Conservation (phyloP, 1,284 basidiomycete genomes). For the Chalciporus piperatoides region DNA sequence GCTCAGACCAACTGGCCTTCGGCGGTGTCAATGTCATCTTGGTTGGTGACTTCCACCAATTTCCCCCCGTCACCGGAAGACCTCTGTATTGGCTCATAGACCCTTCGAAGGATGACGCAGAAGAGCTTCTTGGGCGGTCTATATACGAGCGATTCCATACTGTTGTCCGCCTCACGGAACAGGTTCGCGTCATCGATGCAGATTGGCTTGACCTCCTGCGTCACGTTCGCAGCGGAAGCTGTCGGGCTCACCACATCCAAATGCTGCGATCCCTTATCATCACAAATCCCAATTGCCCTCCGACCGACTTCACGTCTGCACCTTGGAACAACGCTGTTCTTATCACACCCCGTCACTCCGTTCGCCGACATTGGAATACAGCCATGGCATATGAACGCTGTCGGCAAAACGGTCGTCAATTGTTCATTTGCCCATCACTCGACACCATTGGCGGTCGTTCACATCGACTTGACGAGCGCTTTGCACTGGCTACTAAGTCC, state of each 20-base stretch:
- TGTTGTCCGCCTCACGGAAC: constrained; percentile 21
- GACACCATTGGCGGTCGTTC: not conserved
- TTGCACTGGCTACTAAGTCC: too few species aligned
- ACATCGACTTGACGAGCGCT: too few species aligned
- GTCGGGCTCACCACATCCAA: too few species aligned
- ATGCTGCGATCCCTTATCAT: too few species aligned
- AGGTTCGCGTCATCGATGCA: too few species aligned
- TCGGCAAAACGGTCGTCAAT: not conserved
- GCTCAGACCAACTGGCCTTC: too few species aligned
- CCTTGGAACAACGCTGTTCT: not conserved
- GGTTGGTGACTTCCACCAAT: too few species aligned
- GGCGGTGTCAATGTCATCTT: too few species aligned
- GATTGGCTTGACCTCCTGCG: too few species aligned
- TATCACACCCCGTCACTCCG: not conserved
- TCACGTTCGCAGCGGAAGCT: too few species aligned
- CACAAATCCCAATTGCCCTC: not conserved
- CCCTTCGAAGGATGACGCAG: not conserved
- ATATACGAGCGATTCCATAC: constrained; percentile 34
- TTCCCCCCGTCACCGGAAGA: too few species aligned
- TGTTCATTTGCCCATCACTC: not conserved
- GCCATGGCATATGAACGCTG: not conserved
- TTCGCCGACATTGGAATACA: not conserved
- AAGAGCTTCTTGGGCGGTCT: constrained; percentile 18
- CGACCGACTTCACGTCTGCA: not conserved
- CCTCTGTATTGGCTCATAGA: too few species aligned